Evolutionary conservation across 352 stramenopile genomes (phyloP).

Genomic region (Phytophthora pseudosyringae): DNA sequence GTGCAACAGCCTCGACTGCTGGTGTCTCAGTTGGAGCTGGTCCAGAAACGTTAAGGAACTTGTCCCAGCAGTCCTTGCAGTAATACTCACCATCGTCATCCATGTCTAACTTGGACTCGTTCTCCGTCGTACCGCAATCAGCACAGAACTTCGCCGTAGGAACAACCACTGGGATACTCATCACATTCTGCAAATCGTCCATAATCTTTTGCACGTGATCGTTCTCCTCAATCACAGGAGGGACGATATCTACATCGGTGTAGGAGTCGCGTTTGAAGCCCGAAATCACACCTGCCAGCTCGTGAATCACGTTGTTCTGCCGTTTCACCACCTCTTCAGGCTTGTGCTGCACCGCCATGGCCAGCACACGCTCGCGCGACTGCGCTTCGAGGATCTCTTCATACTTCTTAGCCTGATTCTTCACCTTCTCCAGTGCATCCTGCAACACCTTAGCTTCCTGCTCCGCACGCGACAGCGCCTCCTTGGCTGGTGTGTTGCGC

Average conservation of each 20-base stretch:
- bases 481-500: constrained; percentile 59
- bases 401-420: constrained; percentile 87
- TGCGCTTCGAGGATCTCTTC: constrained; percentile 81
- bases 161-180: constrained; percentile 84
- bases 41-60: constrained; percentile 70
- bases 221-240: constrained; percentile 63
- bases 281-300: constrained; percentile 74
- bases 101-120: constrained; percentile 76
- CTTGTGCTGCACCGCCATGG: constrained; percentile 75
- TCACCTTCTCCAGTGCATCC: constrained; percentile 85
- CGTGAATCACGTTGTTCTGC: constrained; percentile 85
- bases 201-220: constrained; percentile 75
- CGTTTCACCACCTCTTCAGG: constrained; percentile 75
- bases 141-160: constrained; percentile 80
- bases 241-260: constrained; percentile 70
- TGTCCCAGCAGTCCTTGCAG: constrained; percentile 90
- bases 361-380: constrained; percentile 72
- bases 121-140: constrained; percentile 79
- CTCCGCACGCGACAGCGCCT: constrained; percentile 71
- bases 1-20: not conserved
- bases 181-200: constrained; percentile 77
- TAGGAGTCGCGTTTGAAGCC: constrained; percentile 83
- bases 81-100: constrained; percentile 88
- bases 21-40: constrained; percentile 18
- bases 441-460: constrained; percentile 77